Evolutionary conservation across 139 green algal species (phyloP).

Genomic region (Prasinococcaceae sp.): DNA sequence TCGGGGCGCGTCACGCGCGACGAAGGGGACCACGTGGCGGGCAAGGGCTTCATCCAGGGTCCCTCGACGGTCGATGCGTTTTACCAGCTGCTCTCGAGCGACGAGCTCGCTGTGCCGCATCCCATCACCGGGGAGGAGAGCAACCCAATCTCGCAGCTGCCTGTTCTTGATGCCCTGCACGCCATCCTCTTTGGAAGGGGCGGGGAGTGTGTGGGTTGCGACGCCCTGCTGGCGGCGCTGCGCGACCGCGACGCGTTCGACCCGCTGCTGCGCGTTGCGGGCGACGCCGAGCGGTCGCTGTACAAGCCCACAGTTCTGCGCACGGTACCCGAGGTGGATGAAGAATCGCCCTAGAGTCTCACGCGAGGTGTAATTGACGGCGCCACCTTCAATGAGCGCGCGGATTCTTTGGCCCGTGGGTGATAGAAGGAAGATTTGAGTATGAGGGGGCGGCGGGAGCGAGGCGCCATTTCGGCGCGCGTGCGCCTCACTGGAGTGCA

Average conservation of each 20-base stretch:
- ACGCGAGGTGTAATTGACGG: too few relatives aligned
- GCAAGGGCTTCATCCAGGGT: constrained; percentile 28
- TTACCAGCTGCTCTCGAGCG: constrained; percentile 9
- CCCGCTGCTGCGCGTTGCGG: not conserved
- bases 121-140: constrained; percentile 3
- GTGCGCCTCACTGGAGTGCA: constrained; percentile 5
- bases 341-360: too few relatives aligned
- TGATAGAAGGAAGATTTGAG: too few relatives aligned
- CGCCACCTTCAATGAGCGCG: too few relatives aligned
- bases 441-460: too few relatives aligned
- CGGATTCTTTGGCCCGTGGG: too few relatives aligned
- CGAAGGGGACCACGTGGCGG: constrained; percentile 17
- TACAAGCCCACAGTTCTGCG: not conserved
- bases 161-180: constrained; percentile 20
- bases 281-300: not conserved
- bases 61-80: constrained; percentile 24
- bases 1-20: constrained; percentile 1
- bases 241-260: not conserved
- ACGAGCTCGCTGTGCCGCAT: constrained; percentile 1
- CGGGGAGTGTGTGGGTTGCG: not conserved
- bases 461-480: not conserved
- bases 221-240: not conserved
- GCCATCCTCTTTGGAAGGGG: constrained; percentile 15
- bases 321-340: too few relatives aligned
- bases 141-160: constrained; percentile 17